phyloP scores from a whole-genome alignment of 768 basidiomycete species.

The Mycena vitilis region DNA sequence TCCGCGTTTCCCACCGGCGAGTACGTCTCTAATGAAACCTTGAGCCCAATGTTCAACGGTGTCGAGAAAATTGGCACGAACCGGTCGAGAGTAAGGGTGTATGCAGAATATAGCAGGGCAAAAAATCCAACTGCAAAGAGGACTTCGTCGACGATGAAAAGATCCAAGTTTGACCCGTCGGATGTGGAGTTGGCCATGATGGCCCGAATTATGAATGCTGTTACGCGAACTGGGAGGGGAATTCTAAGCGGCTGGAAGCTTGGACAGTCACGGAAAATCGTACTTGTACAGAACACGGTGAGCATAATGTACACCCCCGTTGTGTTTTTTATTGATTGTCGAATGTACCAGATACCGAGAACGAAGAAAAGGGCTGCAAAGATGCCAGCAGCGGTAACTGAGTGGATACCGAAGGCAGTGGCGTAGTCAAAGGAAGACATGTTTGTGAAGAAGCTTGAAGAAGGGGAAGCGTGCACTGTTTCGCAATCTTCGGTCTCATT shows the following conservation, averaged over 20 bases:
- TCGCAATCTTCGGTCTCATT: too few relatives aligned
- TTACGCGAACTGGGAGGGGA: slow-evolving; percentile 49
- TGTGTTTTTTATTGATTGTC: slow-evolving; percentile 43
- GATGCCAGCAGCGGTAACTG: slow-evolving; percentile 47
- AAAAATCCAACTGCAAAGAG: slow-evolving; percentile 49
- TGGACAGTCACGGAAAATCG: slow-evolving; percentile 30
- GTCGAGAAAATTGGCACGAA: slow-evolving; percentile 12
- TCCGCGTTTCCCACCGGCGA: background rate
- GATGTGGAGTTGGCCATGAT: slow-evolving; percentile 22
- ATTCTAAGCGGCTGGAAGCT: background rate
- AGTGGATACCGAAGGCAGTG: slow-evolving; percentile 46
- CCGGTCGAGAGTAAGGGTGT: slow-evolving; percentile 49
- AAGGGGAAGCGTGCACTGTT: too few relatives aligned
- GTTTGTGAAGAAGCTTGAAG: background rate
- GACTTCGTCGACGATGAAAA: slow-evolving; percentile 37
- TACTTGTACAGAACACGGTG: slow-evolving; percentile 53
- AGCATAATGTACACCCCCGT: slow-evolving; percentile 50
- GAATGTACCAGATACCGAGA: slow-evolving; percentile 44
- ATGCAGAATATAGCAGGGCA: slow-evolving; percentile 47
- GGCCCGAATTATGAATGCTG: slow-evolving; percentile 54
- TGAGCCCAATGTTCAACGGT: background rate
- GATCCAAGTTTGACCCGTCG: background rate
- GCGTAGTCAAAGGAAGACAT: slow-evolving; percentile 44
- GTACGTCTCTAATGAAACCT: background rate
- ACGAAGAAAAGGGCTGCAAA: slow-evolving; percentile 51